Base-by-base conservation (phyloP, 2,329 filamentous ascomycete species). In the Pseudofabraea citricarpa region DNA sequence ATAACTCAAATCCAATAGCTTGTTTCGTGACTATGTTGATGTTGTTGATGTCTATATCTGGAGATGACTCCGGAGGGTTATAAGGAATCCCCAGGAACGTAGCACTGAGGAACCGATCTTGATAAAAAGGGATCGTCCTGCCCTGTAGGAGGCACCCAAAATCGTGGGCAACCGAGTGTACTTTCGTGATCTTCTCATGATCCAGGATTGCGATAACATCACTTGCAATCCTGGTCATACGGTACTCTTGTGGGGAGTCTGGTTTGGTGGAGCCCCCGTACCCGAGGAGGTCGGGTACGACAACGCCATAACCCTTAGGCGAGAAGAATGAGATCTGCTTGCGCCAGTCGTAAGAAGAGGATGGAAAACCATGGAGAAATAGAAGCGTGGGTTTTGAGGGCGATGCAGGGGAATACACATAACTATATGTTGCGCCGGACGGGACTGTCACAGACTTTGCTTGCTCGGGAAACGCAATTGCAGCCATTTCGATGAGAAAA, bases 301-400 rank as follows among this genome's bases (percentile, higher is more conserved):
- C 38, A 13, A 73, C 52, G 0, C 71, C 70, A 45, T 70, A 66
- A 2, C 67, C 68, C 3, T 47, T 21, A 0, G 54, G 18, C 22
- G 44, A 37, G 50, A 56, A 57, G 43, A 53, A 52, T 22, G 41
- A 40, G 6, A 52, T 45, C 9, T 50, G 43, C 10, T 22, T 19
- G 22, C 51, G 48, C 41, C 68, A 75, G 56, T 74, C 70, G 23
- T 60, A 57, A 15, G 62, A 58, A 19, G 66, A 66, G 6, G 70
- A 72, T 20, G 71, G 71, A 37, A 72, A 71, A 24, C 71, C 70
- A 46, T 74, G 72, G 12, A 74, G 61, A 41, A 75, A 60, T 12
- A 75, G 56, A 6, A 74, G 58, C 48, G 5, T 55, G 43, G 13
- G 39, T 13, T 42, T 36, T 23, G 19, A 41, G 12, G 18, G 18